Evolutionary conservation across 2,329 filamentous ascomycete species (phyloP).

Genomic region (Trichoderma breve): DNA sequence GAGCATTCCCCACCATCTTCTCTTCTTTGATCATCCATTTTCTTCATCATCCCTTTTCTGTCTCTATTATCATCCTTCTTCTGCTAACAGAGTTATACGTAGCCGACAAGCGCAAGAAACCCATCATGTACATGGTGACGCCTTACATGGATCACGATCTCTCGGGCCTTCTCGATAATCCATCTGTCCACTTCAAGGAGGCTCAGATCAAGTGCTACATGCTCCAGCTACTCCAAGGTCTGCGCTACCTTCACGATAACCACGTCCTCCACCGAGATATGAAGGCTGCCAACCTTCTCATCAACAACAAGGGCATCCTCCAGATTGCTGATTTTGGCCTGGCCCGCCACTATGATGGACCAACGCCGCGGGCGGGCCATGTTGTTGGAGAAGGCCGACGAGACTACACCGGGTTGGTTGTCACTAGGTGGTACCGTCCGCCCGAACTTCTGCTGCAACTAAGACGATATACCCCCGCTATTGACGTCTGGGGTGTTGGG

Average conservation of each 20-base stretch:
- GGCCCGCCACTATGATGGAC: slow-evolving; percentile 87
- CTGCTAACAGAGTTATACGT: slow-evolving; percentile 8
- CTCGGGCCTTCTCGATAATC: slow-evolving; percentile 95
- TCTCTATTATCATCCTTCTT: neutral
- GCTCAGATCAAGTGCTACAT: slow-evolving; percentile 98
- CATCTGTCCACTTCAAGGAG: slow-evolving; percentile 79
- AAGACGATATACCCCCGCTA: slow-evolving; percentile 90
- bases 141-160: slow-evolving; percentile 99
- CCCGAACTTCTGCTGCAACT: slow-evolving; percentile 88
- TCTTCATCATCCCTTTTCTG: too few relatives aligned
- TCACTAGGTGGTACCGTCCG: slow-evolving; percentile 95
- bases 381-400: slow-evolving; percentile 81
- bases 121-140: slow-evolving; percentile 97
- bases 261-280: slow-evolving; percentile 94
- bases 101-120: slow-evolving; percentile 76
- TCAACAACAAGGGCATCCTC: slow-evolving; percentile 88
- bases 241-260: slow-evolving; percentile 85
- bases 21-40: neutral
- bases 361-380: slow-evolving; percentile 69
- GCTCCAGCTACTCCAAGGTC: slow-evolving; percentile 84
- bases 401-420: slow-evolving; percentile 95
- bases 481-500: slow-evolving; percentile 98
- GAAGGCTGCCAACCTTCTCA: slow-evolving; percentile 97
- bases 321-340: slow-evolving; percentile 98
- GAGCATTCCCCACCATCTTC: slow-evolving; percentile 26